Evolutionary conservation across 139 green algal species (phyloP), one percentile per base, ranked within the genome.

Genomic region (Dunaliella sp.): DNA sequence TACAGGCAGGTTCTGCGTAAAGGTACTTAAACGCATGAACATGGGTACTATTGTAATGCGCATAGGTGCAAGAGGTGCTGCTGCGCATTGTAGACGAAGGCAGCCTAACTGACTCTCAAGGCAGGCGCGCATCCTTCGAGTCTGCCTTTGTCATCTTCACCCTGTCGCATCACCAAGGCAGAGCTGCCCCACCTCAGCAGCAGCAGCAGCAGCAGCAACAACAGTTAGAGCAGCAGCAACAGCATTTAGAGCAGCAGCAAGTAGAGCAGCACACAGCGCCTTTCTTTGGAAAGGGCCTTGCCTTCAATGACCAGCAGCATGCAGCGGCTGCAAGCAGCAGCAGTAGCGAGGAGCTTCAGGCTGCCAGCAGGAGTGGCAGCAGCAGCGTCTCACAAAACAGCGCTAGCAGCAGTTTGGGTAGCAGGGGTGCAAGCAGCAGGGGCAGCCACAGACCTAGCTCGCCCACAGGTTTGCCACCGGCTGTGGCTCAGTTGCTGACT

Each of bases 131-230:
- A 1, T 90, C 85, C 35, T 87, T 91, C 59, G 73, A 83, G 25
- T 87, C 83, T 38, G 81, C 90, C 7, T 79, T 88, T 1, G 72
- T 93, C 0, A 72, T 93, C 1, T 89, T 93, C 79, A 93, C 86
- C 26, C 24, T 38, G 1, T 38, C 48, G 1, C 78, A 16, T 30
- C 73, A 36, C 12, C 24, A 38, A 81, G 3, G 3, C 7, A 3
- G n/a, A 22, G 22, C 30, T 57, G 3, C 32, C 2, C 77, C 22
- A 22, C 24, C 3, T 3, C 35, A n/a, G 78, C 78, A 2, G 22
- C 37, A 87, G 76, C 30, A 81, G 82, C 33, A 83, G 81, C 77
- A 48, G 48, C 35, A 82, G 31, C 32, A 74, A n/a, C 72, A 77
- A 28, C 58, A 78, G 1, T 12, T 35, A 34, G 21, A 57, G 38